These are phyloP conservation scores for Gastrolobium bilobum DNA, from an alignment of 306 rosid genomes.

Conservation along the genomic window DNA sequence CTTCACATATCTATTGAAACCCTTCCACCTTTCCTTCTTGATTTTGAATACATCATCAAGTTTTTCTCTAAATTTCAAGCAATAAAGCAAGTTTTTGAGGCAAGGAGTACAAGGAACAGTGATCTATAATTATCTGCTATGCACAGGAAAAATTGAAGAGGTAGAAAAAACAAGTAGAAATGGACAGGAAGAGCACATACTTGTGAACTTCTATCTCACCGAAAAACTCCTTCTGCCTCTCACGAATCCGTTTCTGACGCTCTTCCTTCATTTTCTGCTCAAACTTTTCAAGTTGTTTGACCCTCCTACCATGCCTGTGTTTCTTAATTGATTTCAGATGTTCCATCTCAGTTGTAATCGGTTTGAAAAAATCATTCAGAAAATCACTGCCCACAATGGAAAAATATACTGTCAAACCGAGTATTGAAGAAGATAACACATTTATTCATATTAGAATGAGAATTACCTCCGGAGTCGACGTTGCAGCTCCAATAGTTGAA, in stretches of 20 bases:
- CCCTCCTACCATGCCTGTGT: constrained; percentile 97
- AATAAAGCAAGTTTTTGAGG: constrained; percentile 45
- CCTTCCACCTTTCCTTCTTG: constrained; percentile 94
- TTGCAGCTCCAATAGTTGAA: constrained; percentile 92
- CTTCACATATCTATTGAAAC: constrained; percentile 87
- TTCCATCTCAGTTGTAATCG: constrained; percentile 81
- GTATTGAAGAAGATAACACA: constrained; percentile 35
- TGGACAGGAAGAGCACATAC: constrained; percentile 60
- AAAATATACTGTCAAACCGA: constrained; percentile 37
- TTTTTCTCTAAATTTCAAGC: constrained; percentile 79
- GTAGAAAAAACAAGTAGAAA: not conserved
- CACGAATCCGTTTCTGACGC: constrained; percentile 97
- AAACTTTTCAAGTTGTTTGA: constrained; percentile 88
- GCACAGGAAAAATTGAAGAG: constrained; percentile 36
- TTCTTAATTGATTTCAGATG: constrained; percentile 87
- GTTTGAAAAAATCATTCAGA: constrained; percentile 90
- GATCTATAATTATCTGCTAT: constrained; percentile 9
- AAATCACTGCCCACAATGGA: constrained; percentile 78
- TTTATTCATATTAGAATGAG: constrained; percentile 12
- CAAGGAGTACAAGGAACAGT: constrained; percentile 18
- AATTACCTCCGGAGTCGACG: constrained; percentile 91
- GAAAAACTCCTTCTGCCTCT: constrained; percentile 98
- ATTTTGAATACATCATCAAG: constrained; percentile 91
- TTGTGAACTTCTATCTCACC: constrained; percentile 97
- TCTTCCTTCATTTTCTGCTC: constrained; percentile 99